A percentile compares a stretch with the other conserved stretches of the same genome.
Evolutionary conservation across 805 yeast genomes (phyloP).

Genomic region (Lipomyces lipofer): DNA sequence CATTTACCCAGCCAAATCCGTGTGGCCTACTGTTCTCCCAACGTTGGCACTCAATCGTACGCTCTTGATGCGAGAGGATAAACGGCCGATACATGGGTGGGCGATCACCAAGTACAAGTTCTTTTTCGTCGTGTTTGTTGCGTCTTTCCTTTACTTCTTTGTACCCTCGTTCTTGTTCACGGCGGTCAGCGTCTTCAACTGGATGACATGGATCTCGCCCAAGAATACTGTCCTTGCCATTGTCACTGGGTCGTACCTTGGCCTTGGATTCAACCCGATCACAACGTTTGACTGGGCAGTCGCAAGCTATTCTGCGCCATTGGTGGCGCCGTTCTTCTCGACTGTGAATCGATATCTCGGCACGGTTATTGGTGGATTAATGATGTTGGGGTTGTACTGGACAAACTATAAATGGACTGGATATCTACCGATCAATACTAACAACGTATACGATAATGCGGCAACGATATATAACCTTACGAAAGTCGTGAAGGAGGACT

Average conservation of each 20-base stretch:
- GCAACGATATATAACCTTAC: constrained; percentile 52
- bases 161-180: constrained; percentile 60
- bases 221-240: constrained; percentile 59
- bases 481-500: constrained; percentile 47
- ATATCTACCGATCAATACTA: constrained; percentile 49
- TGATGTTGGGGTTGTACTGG: constrained; percentile 45
- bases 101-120: constrained; percentile 53
- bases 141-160: constrained; percentile 54
- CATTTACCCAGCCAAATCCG: constrained; percentile 61
- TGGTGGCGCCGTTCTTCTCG: constrained; percentile 59
- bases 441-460: constrained; percentile 52
- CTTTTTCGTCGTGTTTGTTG: constrained; percentile 46
- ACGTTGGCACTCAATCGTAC: constrained; percentile 52
- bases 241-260: constrained; percentile 61
- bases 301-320: constrained; percentile 51
- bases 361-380: constrained; percentile 36
- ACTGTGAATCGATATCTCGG: constrained; percentile 42
- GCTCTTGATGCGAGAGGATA: constrained; percentile 20
- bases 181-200: constrained; percentile 57
- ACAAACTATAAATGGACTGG: constrained; percentile 41
- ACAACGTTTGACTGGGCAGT: constrained; percentile 64
- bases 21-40: constrained; percentile 71
- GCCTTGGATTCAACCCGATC: constrained; percentile 64
- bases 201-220: constrained; percentile 64
- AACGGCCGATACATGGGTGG: constrained; percentile 58